Conservation (phyloP, 2,329 filamentous ascomycete genomes). For the Exophiala spinifera region DNA sequence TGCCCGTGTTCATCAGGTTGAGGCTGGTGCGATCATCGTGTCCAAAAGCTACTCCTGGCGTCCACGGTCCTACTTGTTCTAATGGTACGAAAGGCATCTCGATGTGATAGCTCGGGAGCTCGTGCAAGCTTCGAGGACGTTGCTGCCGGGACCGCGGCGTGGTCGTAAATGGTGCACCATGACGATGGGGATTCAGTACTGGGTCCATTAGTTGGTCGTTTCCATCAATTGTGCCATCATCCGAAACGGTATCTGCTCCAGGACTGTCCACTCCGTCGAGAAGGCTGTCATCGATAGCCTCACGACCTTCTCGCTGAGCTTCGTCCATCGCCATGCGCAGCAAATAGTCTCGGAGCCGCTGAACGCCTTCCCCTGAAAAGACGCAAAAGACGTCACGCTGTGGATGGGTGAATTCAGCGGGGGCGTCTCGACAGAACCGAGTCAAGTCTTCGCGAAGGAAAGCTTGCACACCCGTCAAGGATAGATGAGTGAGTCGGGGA, state of each 20-base stretch:
- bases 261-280: constrained; percentile 29
- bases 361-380: constrained; percentile 85
- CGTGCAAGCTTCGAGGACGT: constrained; percentile 27
- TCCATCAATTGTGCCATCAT: constrained; percentile 30
- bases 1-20: constrained; percentile 10
- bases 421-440: constrained; percentile 80
- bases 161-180: constrained; percentile 20
- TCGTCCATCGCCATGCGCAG: constrained; percentile 46
- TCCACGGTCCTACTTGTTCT: constrained; percentile 29
- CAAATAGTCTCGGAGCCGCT: constrained; percentile 71
- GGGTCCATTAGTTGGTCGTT: constrained; percentile 28
- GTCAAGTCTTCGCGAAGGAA: constrained; percentile 85
- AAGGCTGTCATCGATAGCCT: constrained; percentile 27
- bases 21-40: constrained; percentile 17
- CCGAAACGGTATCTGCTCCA: constrained; percentile 29
- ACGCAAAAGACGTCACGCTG: constrained; percentile 96
- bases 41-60: constrained; percentile 20
- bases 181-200: constrained; percentile 19
- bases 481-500: constrained; percentile 87
- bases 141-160: constrained; percentile 20
- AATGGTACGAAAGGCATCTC: constrained; percentile 28
- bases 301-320: constrained; percentile 25
- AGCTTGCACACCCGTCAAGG: constrained; percentile 86
- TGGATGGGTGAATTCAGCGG: constrained; percentile 87
- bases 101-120: constrained; percentile 28